These are phyloP conservation scores for Micromonas commoda DNA, from an alignment of 139 green algal genomes.

Conservation along the genomic window DNA sequence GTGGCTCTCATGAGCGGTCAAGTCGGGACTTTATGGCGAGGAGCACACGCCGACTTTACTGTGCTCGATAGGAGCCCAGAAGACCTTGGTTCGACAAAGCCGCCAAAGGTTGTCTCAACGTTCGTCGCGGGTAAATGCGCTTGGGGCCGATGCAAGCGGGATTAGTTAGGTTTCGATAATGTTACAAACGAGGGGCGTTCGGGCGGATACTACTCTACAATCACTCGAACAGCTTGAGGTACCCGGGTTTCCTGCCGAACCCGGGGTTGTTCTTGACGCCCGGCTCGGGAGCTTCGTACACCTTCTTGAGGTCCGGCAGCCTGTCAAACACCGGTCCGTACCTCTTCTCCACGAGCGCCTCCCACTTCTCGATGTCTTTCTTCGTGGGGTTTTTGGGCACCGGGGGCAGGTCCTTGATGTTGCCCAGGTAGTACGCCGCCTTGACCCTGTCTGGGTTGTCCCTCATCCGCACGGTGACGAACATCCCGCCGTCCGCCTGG, in stretches of 20 bases:
- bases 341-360: constrained; percentile 9
- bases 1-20: neutral
- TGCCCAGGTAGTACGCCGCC: constrained; percentile 10
- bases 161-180: no score
- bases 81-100: neutral
- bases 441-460: neutral
- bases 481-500: neutral
- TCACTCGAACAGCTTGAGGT: no score
- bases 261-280: no score
- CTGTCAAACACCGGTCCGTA: neutral
- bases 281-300: constrained; percentile 1
- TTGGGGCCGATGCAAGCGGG: no score
- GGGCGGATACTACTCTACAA: no score
- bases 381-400: constrained; percentile 5
- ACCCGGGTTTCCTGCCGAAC: no score
- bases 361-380: neutral
- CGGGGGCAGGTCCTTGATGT: constrained; percentile 18
- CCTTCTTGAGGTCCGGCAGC: constrained; percentile 15
- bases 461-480: neutral
- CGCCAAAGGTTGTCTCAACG: neutral
- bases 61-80: neutral
- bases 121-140: neutral
- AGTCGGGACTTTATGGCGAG: neutral
- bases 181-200: no score
- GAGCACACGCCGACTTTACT: constrained; percentile 1